Base-by-base conservation (phyloP, 2,329 filamentous ascomycete genomes). In the Aplosporella prunicola region DNA sequence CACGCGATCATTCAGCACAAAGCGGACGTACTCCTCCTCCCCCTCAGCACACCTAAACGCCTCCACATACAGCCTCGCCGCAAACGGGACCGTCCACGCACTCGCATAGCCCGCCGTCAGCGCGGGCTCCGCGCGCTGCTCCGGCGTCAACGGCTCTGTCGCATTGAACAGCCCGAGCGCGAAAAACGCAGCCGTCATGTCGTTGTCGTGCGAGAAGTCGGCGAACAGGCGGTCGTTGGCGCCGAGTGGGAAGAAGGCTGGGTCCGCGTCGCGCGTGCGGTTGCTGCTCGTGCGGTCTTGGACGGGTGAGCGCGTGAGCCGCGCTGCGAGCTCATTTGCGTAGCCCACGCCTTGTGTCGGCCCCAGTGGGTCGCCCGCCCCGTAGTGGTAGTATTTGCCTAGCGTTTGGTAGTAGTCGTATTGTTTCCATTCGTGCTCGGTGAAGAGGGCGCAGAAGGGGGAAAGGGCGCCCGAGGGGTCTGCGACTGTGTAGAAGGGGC, bases 121-220 rank as follows among this genome's bases (percentile, higher is more conserved):
- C n/a, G n/a, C n/a, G 0, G 73, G 66, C 28, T 70, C 63, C 25
- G 70, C 55, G 17, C 75, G 57, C 0, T 56, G 62, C 1, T 58
- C 61, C 32, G 63, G 67, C 0, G 62, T 60, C 3, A 69, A 52
- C 9, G 69, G 64, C 10, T 55, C 51, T 0, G 76, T 84, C 28
- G 60, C 62, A 47, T 87, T 82, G 61, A 86, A 93, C 17, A 94
- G 63, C 0, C 86, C 83, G 45, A 95, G 54, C 0, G 86, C 85
- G 5, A 76, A 77, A 53, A 82, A 82, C 5, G 93, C 76, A 6
- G 73, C 72, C 20, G 74, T 76, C 77, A 95, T 86, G 53, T 82
- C 78, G 57, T 93, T 94, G 60, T 95, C 88, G 59, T 95, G 88
- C 45, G 79, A 84, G 54, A 95, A 94, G 59, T 95, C 88, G 0